A percentile compares a stretch with the other conserved stretches of the same genome.
These are phyloP conservation scores for Nyssa sinensis DNA, from an alignment of 148 eudicot species.

Conservation along the genomic window DNA sequence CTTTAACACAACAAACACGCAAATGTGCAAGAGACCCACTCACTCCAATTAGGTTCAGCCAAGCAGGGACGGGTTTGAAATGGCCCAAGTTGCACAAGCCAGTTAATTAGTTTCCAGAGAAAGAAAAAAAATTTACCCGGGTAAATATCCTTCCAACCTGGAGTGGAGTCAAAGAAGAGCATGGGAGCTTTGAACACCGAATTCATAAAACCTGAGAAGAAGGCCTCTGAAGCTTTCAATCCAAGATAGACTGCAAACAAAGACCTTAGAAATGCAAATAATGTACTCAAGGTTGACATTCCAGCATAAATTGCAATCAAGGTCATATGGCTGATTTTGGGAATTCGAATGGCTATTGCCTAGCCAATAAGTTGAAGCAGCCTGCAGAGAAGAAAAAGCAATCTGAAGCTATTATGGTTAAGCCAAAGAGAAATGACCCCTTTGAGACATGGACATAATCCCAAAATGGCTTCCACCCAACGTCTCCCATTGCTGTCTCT, in stretches of 20 bases:
- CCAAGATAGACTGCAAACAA: constrained; percentile 46
- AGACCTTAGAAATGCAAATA: constrained; percentile 48
- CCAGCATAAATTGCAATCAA: constrained; percentile 47
- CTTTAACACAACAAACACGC: no score
- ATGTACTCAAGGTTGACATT: constrained; percentile 38
- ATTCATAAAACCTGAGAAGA: constrained; percentile 39
- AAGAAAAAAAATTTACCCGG: no score
- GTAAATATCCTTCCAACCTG: constrained; percentile 66
- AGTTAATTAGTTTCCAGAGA: no score
- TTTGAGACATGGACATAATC: constrained; percentile 47
- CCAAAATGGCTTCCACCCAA: constrained; percentile 48
- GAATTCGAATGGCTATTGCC: constrained; percentile 42
- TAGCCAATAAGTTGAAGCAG: constrained; percentile 58
- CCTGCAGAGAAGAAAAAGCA: constrained; percentile 43
- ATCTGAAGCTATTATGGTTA: constrained; percentile 24
- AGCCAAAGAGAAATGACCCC: constrained; percentile 32
- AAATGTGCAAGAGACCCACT: no score
- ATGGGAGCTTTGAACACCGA: constrained; percentile 65
- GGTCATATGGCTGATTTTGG: constrained; percentile 26
- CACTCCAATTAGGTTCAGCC: no score
- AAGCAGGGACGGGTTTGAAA: no score
- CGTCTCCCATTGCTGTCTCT: constrained; percentile 46
- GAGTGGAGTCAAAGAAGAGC: constrained; percentile 76
- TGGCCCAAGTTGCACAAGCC: no score
- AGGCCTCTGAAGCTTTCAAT: constrained; percentile 52